Percentiles rank a stretch among this genome's conserved stretches.
Conservation (phyloP, 1,284 basidiomycete genomes). For the Malassezia furfur region DNA sequence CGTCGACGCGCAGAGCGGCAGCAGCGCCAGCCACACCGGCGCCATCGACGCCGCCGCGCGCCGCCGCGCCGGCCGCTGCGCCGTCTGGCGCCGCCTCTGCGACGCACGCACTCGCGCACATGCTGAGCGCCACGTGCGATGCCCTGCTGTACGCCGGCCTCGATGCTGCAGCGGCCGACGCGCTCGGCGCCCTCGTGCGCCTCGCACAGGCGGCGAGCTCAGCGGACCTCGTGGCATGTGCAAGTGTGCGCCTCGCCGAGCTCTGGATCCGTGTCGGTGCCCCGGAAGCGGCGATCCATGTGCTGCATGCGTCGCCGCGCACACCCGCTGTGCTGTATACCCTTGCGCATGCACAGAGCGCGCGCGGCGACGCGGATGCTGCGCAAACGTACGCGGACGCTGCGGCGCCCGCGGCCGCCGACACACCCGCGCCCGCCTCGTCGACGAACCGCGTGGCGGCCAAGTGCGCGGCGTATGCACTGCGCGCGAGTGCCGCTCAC, state of each 20-base stretch:
- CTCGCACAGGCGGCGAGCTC: not conserved
- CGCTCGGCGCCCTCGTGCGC: not conserved
- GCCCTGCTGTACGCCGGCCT: not conserved
- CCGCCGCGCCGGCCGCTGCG: no score
- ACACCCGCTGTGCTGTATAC: no score
- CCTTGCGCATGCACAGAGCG: no score
- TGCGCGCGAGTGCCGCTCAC: constrained; percentile 6
- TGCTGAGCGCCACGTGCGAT: not conserved
- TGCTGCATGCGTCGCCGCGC: not conserved
- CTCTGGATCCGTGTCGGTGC: no score
- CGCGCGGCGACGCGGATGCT: not conserved
- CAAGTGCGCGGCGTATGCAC: constrained; percentile 1
- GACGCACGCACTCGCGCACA: no score
- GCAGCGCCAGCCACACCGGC: no score
- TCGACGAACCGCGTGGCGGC: no score
- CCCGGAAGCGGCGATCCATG: not conserved
- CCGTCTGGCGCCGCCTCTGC: no score
- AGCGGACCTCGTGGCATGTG: no score
- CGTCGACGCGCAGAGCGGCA: not conserved
- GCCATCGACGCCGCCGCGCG: not conserved
- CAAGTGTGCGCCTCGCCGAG: no score
- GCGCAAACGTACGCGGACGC: not conserved
- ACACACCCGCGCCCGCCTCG: no score
- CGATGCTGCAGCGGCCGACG: not conserved
- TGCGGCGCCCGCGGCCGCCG: not conserved